Evolutionary conservation across 2,329 filamentous ascomycete species (phyloP).

Genomic region (Exophiala dermatitidis): DNA sequence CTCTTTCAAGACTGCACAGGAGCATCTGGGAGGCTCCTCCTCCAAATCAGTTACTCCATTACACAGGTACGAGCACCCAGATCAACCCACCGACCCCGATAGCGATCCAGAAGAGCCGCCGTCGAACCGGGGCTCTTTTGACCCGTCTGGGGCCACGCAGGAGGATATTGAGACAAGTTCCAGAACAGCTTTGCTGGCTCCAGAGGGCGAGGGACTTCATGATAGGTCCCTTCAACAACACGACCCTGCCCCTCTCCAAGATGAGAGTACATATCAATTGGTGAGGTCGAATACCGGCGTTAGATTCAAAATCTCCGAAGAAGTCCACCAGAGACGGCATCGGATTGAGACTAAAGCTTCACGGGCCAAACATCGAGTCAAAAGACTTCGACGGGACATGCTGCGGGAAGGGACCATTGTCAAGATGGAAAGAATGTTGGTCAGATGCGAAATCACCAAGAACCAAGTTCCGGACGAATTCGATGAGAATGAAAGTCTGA

Average conservation of each 20-base stretch:
- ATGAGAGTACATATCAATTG: slow-evolving; percentile 10
- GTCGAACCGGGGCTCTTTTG: slow-evolving; percentile 5
- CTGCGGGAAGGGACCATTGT: slow-evolving; percentile 54
- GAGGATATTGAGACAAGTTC: slow-evolving; percentile 20
- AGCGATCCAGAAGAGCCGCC: slow-evolving; percentile 1
- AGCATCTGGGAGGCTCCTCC: not conserved
- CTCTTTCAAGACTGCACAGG: slow-evolving; percentile 13
- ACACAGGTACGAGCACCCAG: slow-evolving; percentile 2
- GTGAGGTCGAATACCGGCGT: slow-evolving; percentile 27
- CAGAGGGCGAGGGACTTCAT: not conserved
- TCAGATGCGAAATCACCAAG: slow-evolving; percentile 51
- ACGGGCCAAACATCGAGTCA: slow-evolving; percentile 34
- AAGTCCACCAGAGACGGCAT: slow-evolving; percentile 36
- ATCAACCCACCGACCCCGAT: slow-evolving; percentile 5
- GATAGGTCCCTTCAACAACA: slow-evolving; percentile 16
- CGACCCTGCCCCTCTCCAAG: slow-evolving; percentile 20
- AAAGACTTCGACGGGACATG: slow-evolving; percentile 33
- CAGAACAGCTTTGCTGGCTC: slow-evolving; percentile 15
- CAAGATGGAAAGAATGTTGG: slow-evolving; percentile 62
- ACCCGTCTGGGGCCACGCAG: slow-evolving; percentile 7
- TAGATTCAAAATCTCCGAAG: slow-evolving; percentile 41
- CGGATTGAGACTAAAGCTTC: slow-evolving; percentile 35
- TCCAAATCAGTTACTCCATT: slow-evolving; percentile 5
- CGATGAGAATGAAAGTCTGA: slow-evolving; percentile 56
- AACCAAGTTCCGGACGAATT: slow-evolving; percentile 54